These are phyloP conservation scores for Hypoxylon perforatum DNA, from an alignment of 495 filamentous ascomycete species.

Conservation along the genomic window DNA sequence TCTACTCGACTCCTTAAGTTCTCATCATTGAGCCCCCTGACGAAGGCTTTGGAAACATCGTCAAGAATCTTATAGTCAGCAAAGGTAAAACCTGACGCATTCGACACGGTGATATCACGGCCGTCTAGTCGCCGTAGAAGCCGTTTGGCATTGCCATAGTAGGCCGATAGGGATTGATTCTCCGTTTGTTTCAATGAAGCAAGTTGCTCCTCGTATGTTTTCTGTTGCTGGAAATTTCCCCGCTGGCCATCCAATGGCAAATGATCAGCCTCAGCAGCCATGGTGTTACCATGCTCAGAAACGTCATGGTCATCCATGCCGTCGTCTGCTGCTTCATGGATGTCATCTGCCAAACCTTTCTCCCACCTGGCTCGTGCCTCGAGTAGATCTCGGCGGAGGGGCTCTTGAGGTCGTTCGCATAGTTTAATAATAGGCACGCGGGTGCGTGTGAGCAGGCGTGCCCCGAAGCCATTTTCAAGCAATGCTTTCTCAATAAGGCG, in stretches of 20 bases:
- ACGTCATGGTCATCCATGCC: slow-evolving; percentile 46
- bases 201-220: slow-evolving; percentile 45
- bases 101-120: slow-evolving; percentile 58
- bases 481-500: slow-evolving; percentile 73
- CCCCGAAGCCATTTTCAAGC: slow-evolving; percentile 75
- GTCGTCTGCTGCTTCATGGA: slow-evolving; percentile 56
- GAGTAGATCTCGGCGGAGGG: slow-evolving; percentile 62
- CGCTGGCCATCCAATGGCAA: background rate
- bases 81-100: slow-evolving; percentile 45
- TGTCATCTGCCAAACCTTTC: slow-evolving; percentile 50
- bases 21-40: slow-evolving; percentile 59
- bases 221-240: slow-evolving; percentile 17
- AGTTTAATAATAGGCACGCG: slow-evolving; percentile 86
- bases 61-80: slow-evolving; percentile 57
- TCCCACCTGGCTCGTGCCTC: slow-evolving; percentile 72
- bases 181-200: slow-evolving; percentile 52
- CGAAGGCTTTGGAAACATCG: slow-evolving; percentile 58
- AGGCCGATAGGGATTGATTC: slow-evolving; percentile 49
- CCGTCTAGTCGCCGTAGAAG: slow-evolving; percentile 58
- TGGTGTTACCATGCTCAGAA: background rate
- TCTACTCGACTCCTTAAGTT: slow-evolving; percentile 51
- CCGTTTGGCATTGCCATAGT: slow-evolving; percentile 57
- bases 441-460: slow-evolving; percentile 74
- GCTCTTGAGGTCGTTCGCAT: slow-evolving; percentile 70
- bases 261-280: slow-evolving; percentile 1